Evolutionary conservation across 2,329 filamentous ascomycete genomes (phyloP).

Genomic region (Didymellaceae sp.): DNA sequence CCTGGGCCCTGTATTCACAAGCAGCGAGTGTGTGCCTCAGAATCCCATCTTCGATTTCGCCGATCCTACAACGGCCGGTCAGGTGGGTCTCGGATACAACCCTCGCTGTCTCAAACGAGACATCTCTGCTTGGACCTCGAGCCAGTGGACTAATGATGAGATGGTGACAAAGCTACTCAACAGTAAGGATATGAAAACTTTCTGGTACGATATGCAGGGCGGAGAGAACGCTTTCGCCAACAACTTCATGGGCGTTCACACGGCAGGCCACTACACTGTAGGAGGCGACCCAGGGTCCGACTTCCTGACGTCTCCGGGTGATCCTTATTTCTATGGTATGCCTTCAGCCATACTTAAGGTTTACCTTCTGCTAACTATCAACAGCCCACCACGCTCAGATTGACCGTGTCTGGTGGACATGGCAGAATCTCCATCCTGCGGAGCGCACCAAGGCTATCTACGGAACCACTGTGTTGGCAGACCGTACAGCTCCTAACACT

Average conservation of each 20-base stretch:
- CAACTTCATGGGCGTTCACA: conserved; percentile 50
- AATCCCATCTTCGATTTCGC: conserved; percentile 38
- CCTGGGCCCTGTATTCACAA: conserved; percentile 57
- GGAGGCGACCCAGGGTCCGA: conserved; percentile 55
- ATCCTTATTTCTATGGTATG: conserved; percentile 18
- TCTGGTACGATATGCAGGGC: conserved; percentile 50
- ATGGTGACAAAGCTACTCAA: conserved; percentile 35
- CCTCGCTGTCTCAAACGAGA: conserved; percentile 49
- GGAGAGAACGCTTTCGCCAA: conserved; percentile 36
- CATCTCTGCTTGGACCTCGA: conserved; percentile 37
- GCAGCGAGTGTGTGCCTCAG: conserved; percentile 32
- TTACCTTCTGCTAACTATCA: background rate
- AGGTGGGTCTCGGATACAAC: conserved; percentile 34
- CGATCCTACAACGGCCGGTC: conserved; percentile 26
- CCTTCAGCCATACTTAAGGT: no score
- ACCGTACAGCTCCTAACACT: conserved; percentile 52
- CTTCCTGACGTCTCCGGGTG: conserved; percentile 50
- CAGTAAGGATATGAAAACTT: conserved; percentile 44
- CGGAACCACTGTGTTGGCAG: conserved; percentile 52
- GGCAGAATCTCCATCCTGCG: conserved; percentile 54
- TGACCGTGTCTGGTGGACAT: conserved; percentile 58
- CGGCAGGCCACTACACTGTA: conserved; percentile 54
- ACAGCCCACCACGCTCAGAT: conserved; percentile 49
- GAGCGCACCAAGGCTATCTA: conserved; percentile 49
- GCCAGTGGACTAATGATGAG: conserved; percentile 38